Conservation (phyloP, 1,284 basidiomycete species). For the Melampsora occidentalis region DNA sequence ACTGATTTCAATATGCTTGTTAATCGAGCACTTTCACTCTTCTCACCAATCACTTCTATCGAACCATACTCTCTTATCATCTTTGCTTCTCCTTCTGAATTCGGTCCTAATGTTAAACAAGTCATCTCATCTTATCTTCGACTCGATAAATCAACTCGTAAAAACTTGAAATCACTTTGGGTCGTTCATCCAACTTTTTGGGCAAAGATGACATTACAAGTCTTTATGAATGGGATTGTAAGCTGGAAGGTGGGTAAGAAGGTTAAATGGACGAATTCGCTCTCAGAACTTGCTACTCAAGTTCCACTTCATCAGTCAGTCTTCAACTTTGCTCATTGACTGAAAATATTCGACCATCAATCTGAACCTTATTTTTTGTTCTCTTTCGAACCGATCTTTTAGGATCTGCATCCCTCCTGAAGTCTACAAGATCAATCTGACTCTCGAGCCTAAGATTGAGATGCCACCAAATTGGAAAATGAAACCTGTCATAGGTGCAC, state of each 20-base stretch:
- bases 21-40: slow-evolving; percentile 13
- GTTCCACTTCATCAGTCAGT: slow-evolving; percentile 41
- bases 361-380: not conserved
- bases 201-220: slow-evolving; percentile 18
- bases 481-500: slow-evolving; percentile 19
- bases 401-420: slow-evolving; percentile 37
- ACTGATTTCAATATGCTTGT: slow-evolving; percentile 10
- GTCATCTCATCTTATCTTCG: slow-evolving; percentile 20
- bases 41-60: slow-evolving; percentile 17
- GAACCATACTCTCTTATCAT: slow-evolving; percentile 34
- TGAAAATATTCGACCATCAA: not conserved
- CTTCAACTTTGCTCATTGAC: not conserved
- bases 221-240: slow-evolving; percentile 35
- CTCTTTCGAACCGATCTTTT: not conserved
- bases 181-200: slow-evolving; percentile 40
- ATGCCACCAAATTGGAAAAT: slow-evolving; percentile 4
- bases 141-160: slow-evolving; percentile 3
- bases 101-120: slow-evolving; percentile 23
- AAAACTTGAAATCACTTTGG: slow-evolving; percentile 22
- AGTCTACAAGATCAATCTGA: slow-evolving; percentile 34
- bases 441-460: slow-evolving; percentile 22
- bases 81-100: slow-evolving; percentile 31
- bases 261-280: slow-evolving; percentile 28
- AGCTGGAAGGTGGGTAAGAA: slow-evolving; percentile 24
- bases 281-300: slow-evolving; percentile 21